Evolutionary conservation across 1,139 yeast genomes (phyloP).

Genomic region (Suhomyces choctaworum): DNA sequence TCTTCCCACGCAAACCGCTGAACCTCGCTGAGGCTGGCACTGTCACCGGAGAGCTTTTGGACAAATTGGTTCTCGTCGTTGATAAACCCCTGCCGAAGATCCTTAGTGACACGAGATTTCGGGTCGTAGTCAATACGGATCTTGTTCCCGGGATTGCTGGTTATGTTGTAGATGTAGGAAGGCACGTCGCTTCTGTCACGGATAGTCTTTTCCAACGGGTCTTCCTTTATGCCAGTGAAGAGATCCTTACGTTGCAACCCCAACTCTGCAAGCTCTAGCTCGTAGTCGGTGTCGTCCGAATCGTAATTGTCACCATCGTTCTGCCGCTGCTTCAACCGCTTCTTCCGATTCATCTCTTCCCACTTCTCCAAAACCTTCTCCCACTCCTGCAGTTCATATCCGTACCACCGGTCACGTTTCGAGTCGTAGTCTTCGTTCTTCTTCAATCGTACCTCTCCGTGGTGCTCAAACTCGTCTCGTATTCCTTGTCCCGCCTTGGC

Average conservation of each 20-base stretch:
- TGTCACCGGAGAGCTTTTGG: constrained; percentile 52
- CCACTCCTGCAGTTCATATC: constrained; percentile 65
- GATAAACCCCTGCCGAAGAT: constrained; percentile 46
- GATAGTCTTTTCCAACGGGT: constrained; percentile 37
- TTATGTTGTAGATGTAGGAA: constrained; percentile 44
- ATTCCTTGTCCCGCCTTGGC: constrained; percentile 38
- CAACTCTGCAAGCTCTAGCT: constrained; percentile 49
- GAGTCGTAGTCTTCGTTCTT: constrained; percentile 58
- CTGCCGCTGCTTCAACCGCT: constrained; percentile 16
- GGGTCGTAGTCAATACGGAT: constrained; percentile 50
- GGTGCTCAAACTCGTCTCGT: constrained; percentile 26
- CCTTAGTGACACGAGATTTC: constrained; percentile 52
- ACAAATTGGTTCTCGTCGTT: constrained; percentile 57
- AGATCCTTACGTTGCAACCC: constrained; percentile 36
- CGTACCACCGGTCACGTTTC: constrained; percentile 78
- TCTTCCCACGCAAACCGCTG: constrained; percentile 58
- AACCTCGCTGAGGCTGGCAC: constrained; percentile 45
- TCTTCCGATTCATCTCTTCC: constrained; percentile 36
- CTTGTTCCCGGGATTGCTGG: constrained; percentile 27
- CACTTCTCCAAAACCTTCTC: constrained; percentile 47
- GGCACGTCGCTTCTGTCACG: constrained; percentile 58
- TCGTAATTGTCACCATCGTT: constrained; percentile 23
- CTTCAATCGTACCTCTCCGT: constrained; percentile 25
- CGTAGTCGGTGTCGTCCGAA: constrained; percentile 51
- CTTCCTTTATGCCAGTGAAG: constrained; percentile 32